These are phyloP conservation scores for Potentilla sterilis DNA, from an alignment of 306 rosid species.

Conservation along the genomic window DNA sequence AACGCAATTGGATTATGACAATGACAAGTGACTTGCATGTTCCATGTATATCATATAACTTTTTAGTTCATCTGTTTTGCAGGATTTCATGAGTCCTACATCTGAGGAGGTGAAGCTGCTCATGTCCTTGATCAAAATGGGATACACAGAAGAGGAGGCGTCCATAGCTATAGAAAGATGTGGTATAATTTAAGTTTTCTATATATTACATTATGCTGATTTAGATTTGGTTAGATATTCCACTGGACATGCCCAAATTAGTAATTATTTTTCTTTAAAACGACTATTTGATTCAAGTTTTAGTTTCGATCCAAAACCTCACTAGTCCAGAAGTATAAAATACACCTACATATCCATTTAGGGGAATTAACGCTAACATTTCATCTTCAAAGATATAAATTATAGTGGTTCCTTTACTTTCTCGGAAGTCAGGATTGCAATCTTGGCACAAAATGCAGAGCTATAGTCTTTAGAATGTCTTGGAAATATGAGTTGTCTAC, in stretches of 20 bases:
- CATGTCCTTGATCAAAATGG: slow-evolving; percentile 62
- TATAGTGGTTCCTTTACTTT: background rate
- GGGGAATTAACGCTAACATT: background rate
- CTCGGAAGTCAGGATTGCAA: background rate
- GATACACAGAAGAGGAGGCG: slow-evolving; percentile 61
- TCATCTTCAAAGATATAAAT: background rate
- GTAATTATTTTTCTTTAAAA: background rate
- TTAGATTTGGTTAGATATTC: background rate
- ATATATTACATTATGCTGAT: background rate
- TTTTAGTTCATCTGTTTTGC: slow-evolving; percentile 26
- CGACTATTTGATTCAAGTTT: background rate
- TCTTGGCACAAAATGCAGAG: background rate
- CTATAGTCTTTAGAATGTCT: background rate
- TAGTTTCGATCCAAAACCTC: background rate
- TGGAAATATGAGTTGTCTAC: slow-evolving; percentile 1
- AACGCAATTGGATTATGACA: background rate
- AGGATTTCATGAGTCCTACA: slow-evolving; percentile 48
- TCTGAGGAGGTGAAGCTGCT: slow-evolving; percentile 36
- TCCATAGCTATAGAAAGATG: slow-evolving; percentile 78
- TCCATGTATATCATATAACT: background rate
- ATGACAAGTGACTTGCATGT: background rate
- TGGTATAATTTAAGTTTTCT: slow-evolving; percentile 35
- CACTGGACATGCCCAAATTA: background rate
- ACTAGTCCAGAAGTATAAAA: background rate
- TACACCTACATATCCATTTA: background rate